Percentiles rank a stretch among this genome's conserved stretches.
These are phyloP conservation scores for Sporodiniella umbellata DNA, from an alignment of 371 early-diverging fungal genomes.

Conservation along the genomic window DNA sequence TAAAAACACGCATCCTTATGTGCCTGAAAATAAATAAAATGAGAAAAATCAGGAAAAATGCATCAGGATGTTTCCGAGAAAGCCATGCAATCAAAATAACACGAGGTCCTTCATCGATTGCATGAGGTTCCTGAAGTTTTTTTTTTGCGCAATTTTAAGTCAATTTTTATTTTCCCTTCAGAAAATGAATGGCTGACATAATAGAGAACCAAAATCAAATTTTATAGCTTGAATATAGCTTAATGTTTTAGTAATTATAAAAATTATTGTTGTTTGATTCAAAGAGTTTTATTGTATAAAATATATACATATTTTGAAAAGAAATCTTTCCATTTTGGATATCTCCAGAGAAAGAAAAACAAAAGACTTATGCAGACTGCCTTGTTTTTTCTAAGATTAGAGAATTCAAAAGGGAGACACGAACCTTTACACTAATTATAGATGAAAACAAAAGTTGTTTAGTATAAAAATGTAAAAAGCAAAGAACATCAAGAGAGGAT, in stretches of 20 bases:
- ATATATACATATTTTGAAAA: too few relatives aligned
- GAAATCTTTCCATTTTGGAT: too few relatives aligned
- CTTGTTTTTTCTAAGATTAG: neutral
- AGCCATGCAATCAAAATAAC: neutral
- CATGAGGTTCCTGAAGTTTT: neutral
- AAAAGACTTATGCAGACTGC: neutral
- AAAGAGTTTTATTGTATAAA: too few relatives aligned
- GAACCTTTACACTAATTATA: neutral
- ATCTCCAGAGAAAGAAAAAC: too few relatives aligned
- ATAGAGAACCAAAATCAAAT: neutral
- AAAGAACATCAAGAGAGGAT: too few relatives aligned
- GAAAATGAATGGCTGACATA: neutral
- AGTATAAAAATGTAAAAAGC: neutral
- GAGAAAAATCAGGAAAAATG: neutral
- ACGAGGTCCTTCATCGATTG: neutral
- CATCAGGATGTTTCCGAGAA: neutral
- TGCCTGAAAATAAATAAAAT: neutral
- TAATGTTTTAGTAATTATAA: too few relatives aligned
- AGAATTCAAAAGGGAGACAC: neutral
- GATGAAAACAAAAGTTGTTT: neutral
- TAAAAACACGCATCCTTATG: neutral
- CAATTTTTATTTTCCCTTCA: neutral
- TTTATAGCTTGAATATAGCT: neutral
- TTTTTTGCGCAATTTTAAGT: neutral
- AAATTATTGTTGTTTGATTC: neutral